Evolutionary conservation across 1,284 basidiomycete species (phyloP).

Genomic region (Cutaneotrichosporon cutaneum): DNA sequence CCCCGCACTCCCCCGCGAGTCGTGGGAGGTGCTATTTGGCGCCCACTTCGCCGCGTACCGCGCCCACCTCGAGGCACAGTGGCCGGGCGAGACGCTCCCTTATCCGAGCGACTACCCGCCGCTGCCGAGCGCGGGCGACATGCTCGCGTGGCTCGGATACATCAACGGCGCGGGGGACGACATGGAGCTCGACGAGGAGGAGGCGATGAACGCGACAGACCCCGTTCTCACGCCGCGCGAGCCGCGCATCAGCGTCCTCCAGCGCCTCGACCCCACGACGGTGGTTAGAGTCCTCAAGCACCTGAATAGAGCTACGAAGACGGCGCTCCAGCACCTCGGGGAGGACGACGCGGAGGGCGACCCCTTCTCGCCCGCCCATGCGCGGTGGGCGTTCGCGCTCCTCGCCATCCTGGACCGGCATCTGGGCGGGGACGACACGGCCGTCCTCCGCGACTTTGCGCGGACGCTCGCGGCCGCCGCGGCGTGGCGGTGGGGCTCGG

Average conservation of each 20-base stretch:
- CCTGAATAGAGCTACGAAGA: slow-evolving; percentile 23
- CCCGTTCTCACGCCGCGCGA: slow-evolving; percentile 21
- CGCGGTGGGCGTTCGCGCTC: slow-evolving; percentile 79
- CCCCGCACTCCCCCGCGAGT: slow-evolving; percentile 35
- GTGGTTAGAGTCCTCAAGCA: slow-evolving; percentile 31
- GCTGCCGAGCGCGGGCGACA: slow-evolving; percentile 19
- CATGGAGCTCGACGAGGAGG: slow-evolving; percentile 16
- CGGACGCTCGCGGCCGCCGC: slow-evolving; percentile 67
- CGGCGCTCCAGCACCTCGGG: slow-evolving; percentile 1
- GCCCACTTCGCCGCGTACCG: too few relatives aligned
- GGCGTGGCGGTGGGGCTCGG: slow-evolving; percentile 40
- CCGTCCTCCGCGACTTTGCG: slow-evolving; percentile 71
- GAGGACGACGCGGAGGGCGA: not conserved
- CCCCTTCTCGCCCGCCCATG: slow-evolving; percentile 64
- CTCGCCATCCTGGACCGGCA: slow-evolving; percentile 70
- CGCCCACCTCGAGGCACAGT: slow-evolving; percentile 16
- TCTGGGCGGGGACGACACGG: slow-evolving; percentile 74
- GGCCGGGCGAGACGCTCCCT: slow-evolving; percentile 16
- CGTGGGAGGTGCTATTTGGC: slow-evolving; percentile 36
- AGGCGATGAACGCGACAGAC: slow-evolving; percentile 5
- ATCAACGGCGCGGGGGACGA: slow-evolving; percentile 19
- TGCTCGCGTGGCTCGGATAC: slow-evolving; percentile 17
- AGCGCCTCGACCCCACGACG: slow-evolving; percentile 27
- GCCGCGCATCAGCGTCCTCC: slow-evolving; percentile 38
- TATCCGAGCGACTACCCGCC: slow-evolving; percentile 27